Evolutionary conservation across 75 land plant species (phyloP), one percentile per base, ranked within the genome.

Genomic region (Larix kaempferi): DNA sequence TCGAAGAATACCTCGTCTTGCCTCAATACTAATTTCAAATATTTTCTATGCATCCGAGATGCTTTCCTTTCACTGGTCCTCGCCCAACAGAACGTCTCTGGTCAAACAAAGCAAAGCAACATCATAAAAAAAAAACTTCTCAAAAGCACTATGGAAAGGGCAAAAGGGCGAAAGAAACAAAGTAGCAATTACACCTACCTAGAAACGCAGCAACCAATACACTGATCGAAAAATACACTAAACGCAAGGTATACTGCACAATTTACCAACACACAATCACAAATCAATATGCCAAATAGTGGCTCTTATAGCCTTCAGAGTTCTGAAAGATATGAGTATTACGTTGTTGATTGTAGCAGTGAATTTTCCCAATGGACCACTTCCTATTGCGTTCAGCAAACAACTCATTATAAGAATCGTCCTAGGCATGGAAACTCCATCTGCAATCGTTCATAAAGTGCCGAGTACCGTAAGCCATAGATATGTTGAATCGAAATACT

Each of bases 361-460:
- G 59, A 85, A 81, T 10, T 33, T 21, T 0, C 27, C 54, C 33
- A 73, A 49, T 13, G 81, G 67, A 29, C 75, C 80, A 14, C 29
- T 63, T 37, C 90, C 90, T 56, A 90, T 73, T n/a, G 75, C 77
- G 74, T 90, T 83, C 74, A 87, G 71, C 80, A 83, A 57, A 26
- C 57, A 29, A 73, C 85, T 82, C 67, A 78, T 71, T 33, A 85
- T 64, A 15, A 83, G 63, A 3, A 80, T 85, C 79, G 80, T 78
- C 15, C 78, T 7, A 2, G 92, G 88, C 12, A 67, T 56, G 21
- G 82, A 16, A n/a, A 83, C 65, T 19, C 92, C 92, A 76, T 90
- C 84, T 26, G 76, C 92, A 25, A 83, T 78, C 17, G 90, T 76
- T 14, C 89, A 90, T 2, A 85, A 1, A 75, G 78, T 62, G 19